Conservation (phyloP, 176 grass and related monocot species). For the Oryza nivara region DNA sequence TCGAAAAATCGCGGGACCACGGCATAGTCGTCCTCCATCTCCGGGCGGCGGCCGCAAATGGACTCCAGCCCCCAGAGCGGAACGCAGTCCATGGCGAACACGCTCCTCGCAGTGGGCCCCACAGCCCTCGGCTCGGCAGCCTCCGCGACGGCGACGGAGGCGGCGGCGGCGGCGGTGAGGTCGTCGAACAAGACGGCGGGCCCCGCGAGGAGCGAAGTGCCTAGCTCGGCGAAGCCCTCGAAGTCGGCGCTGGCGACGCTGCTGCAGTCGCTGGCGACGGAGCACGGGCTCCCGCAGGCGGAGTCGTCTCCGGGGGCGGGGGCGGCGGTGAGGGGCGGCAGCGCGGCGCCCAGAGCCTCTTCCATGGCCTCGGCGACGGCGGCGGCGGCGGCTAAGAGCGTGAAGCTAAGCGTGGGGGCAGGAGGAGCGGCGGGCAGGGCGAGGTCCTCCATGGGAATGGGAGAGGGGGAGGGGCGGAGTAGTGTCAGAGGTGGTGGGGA, state of each 20-base stretch:
- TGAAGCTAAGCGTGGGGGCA: slow-evolving; percentile 24
- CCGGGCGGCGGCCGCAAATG: slow-evolving; percentile 65
- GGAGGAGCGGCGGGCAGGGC: neutral
- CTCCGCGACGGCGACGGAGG: neutral
- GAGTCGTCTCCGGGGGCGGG: neutral
- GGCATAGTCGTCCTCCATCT: slow-evolving; percentile 85
- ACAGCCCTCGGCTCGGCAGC: neutral
- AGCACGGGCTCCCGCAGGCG: slow-evolving; percentile 62
- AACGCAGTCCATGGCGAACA: slow-evolving; percentile 64
- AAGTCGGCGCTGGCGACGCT: slow-evolving; percentile 73
- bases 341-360: slow-evolving; percentile 13
- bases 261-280: slow-evolving; percentile 81
- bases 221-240: slow-evolving; percentile 47
- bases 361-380: slow-evolving; percentile 34
- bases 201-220: neutral
- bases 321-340: neutral
- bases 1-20: slow-evolving; percentile 50
- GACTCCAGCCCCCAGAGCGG: slow-evolving; percentile 80
- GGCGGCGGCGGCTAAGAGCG: slow-evolving; percentile 17
- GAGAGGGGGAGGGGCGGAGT: too few species aligned
- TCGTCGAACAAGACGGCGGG: slow-evolving; percentile 35
- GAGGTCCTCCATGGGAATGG: slow-evolving; percentile 7
- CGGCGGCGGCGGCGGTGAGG: slow-evolving; percentile 18
- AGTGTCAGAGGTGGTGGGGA: neutral
- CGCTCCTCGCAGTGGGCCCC: slow-evolving; percentile 38